A percentile compares a stretch with the other conserved stretches of the same genome.
Conservation (phyloP, 2,329 filamentous ascomycete species). For the Nothomitra cinnamomea region DNA sequence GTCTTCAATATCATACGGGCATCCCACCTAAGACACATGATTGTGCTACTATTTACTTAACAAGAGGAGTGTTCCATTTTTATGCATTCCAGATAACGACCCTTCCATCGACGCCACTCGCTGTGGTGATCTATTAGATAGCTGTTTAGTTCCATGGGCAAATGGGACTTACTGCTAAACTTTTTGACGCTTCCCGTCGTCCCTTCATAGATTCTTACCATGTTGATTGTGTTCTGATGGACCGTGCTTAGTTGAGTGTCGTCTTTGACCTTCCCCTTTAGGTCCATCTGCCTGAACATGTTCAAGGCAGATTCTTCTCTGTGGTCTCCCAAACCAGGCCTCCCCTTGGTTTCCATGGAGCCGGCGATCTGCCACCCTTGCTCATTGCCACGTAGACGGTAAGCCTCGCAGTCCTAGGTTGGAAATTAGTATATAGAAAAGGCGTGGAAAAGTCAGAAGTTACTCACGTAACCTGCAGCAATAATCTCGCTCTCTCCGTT, state of each 20-base stretch:
- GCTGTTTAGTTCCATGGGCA: constrained; percentile 3
- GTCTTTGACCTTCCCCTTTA: constrained; percentile 82
- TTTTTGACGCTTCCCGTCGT: constrained; percentile 48
- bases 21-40: background rate
- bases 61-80: too few species aligned
- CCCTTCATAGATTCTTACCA: constrained; percentile 58
- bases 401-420: constrained; percentile 55
- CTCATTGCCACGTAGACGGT: constrained; percentile 66
- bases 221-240: constrained; percentile 92
- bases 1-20: background rate
- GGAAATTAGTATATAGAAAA: background rate
- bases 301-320: constrained; percentile 88
- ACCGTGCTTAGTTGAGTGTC: constrained; percentile 90
- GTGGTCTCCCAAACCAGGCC: constrained; percentile 39
- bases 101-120: constrained; percentile 68
- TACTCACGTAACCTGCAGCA: constrained; percentile 64
- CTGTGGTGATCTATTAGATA: constrained; percentile 27
- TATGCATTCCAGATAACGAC: constrained; percentile 63
- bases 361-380: constrained; percentile 72
- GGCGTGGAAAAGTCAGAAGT: background rate
- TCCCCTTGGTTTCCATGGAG: constrained; percentile 58
- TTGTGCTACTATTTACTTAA: background rate
- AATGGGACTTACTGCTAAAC: constrained; percentile 61
- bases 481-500: constrained; percentile 84
- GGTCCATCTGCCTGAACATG: constrained; percentile 98